Conservation (phyloP, 352 stramenopile species). For the Globisporangium polare region DNA sequence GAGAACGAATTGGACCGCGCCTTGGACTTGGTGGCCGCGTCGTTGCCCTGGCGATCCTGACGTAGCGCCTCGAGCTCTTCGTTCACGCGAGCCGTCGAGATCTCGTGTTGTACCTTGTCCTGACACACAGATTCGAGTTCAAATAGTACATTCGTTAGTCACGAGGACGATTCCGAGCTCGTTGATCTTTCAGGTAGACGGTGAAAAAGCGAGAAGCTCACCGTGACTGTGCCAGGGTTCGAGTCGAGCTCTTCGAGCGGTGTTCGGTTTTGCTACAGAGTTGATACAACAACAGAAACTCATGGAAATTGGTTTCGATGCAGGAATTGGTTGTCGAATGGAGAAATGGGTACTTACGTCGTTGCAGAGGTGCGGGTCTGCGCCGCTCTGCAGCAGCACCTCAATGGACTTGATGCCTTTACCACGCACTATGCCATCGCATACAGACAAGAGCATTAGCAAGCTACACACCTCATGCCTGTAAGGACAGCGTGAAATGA, state of each 20-base stretch:
- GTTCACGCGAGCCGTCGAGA: conserved; percentile 17
- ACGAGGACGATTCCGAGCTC: too few species aligned
- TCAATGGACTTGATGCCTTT: conserved; percentile 57
- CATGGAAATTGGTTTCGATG: not conserved
- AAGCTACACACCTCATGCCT: not conserved
- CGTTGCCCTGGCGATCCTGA: not conserved
- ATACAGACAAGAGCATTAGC: not conserved
- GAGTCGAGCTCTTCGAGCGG: conserved; percentile 59
- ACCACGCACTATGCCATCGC: conserved; percentile 25
- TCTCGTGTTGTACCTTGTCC: conserved; percentile 9
- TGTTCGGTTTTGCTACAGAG: conserved; percentile 54
- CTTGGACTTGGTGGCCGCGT: not conserved
- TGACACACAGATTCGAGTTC: too few species aligned
- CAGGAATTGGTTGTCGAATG: not conserved
- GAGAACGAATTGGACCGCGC: not conserved
- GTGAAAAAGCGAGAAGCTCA: conserved; percentile 16
- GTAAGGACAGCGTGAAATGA: not conserved
- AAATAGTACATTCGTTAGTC: too few species aligned
- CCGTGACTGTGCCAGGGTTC: conserved; percentile 21
- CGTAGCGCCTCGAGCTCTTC: conserved; percentile 13
- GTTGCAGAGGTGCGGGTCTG: conserved; percentile 54
- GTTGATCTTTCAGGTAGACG: too few species aligned
- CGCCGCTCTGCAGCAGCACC: conserved; percentile 55
- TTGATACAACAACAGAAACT: not conserved
- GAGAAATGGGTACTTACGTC: conserved; percentile 26